A percentile compares a stretch with the other conserved stretches of the same genome.
Conservation (phyloP, 768 basidiomycete species). For the Tricholoma saponaceum region DNA sequence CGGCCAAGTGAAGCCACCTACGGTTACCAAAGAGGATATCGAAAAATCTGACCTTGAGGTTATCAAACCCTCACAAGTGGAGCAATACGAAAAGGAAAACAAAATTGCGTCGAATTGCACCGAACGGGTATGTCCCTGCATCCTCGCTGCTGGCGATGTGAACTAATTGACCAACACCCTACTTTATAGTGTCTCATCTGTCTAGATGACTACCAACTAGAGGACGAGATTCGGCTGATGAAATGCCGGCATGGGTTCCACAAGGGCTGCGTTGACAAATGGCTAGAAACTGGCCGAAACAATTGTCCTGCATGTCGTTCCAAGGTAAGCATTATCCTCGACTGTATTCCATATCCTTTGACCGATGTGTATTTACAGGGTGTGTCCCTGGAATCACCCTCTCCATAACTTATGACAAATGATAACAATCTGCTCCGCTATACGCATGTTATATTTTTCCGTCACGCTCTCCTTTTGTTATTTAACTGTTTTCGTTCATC, state of each 20-base stretch:
- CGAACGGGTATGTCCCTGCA: constrained; percentile 57
- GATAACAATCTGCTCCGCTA: not conserved
- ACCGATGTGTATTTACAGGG: constrained; percentile 18
- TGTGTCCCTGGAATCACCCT: constrained; percentile 22
- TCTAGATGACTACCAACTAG: constrained; percentile 75
- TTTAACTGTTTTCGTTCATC: not conserved
- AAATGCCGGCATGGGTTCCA: constrained; percentile 90
- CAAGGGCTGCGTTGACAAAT: constrained; percentile 80
- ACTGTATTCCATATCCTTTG: not conserved
- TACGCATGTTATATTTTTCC: not conserved
- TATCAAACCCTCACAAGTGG: constrained; percentile 54
- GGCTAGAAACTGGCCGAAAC: constrained; percentile 82
- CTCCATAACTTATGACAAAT: not conserved
- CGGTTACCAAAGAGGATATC: constrained; percentile 80
- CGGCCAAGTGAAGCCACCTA: constrained; percentile 79
- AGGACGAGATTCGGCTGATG: constrained; percentile 79
- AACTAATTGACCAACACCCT: not conserved
- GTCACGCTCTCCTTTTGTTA: not conserved
- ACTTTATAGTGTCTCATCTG: constrained; percentile 71
- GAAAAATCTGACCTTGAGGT: constrained; percentile 78
- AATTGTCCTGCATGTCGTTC: constrained; percentile 91
- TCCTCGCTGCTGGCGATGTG: not conserved
- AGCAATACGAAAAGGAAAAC: constrained; percentile 53
- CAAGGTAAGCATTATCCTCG: constrained; percentile 42
- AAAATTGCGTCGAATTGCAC: constrained; percentile 72